These are phyloP conservation scores for Physcomitrium patens DNA, from an alignment of 225 moss, liverwort and hornwort species.

Conservation along the genomic window DNA sequence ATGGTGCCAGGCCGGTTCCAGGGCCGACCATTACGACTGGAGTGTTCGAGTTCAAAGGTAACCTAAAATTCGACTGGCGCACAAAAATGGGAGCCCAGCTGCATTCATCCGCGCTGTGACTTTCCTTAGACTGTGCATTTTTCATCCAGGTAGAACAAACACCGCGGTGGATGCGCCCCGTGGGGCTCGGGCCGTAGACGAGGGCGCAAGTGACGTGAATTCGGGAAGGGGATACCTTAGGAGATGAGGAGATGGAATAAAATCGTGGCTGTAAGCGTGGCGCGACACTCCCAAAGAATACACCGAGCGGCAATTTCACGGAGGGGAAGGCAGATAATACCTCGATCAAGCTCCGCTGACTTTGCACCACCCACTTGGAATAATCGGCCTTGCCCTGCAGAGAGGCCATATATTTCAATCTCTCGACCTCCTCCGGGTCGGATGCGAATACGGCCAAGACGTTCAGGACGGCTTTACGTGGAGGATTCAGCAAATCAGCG, in stretches of 20 bases:
- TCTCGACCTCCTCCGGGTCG: constrained; percentile 59
- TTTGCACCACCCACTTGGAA: constrained; percentile 63
- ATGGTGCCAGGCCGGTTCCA: constrained; percentile 94
- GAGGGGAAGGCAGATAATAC: constrained; percentile 80
- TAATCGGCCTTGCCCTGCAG: constrained; percentile 88
- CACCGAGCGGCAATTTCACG: constrained; percentile 79
- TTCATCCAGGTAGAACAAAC: constrained; percentile 99
- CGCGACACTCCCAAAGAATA: constrained; percentile 85
- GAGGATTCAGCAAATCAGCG: constrained; percentile 85
- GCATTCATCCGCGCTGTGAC: constrained; percentile 28
- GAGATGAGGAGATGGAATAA: constrained; percentile 97
- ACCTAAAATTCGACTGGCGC: constrained; percentile 82
- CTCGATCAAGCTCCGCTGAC: constrained; percentile 81
- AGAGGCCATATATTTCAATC: constrained; percentile 73
- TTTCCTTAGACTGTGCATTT: constrained; percentile 49
- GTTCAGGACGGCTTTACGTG: constrained; percentile 71
- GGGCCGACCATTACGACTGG: constrained; percentile 95
- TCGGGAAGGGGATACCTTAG: constrained; percentile 61
- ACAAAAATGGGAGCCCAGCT: constrained; percentile 86
- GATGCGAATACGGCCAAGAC: constrained; percentile 64
- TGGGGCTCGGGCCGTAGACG: constrained; percentile 80
- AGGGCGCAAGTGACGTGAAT: constrained; percentile 91
- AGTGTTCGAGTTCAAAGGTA: constrained; percentile 61
- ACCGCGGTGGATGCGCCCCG: constrained; percentile 83
- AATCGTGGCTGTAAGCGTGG: constrained; percentile 85